Base-by-base conservation (phyloP, 108 stramenopile species). In the Chaetoceros tenuissimus region DNA sequence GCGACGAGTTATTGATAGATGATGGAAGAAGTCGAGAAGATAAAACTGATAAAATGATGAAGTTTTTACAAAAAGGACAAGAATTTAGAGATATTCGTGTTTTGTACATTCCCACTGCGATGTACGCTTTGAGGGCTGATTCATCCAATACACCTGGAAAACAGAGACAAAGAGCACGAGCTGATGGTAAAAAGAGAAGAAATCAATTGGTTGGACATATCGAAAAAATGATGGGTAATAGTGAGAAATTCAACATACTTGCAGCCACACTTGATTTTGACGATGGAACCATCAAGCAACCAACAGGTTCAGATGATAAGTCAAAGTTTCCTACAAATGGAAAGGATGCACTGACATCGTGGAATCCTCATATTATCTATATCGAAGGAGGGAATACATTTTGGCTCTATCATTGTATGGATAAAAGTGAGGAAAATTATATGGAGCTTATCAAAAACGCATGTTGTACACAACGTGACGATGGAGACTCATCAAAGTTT, bases 321-420 rank as follows among this genome's bases (percentile, higher is more conserved):
- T 44, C 52, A 20, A 24, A 55, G 3, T 60, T 77, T 60, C 82
- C 78, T 13, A 53, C 31, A 65, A 40, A 63, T 52, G 84, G 60
- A 0, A 71, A 63, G 28, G 69, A 66, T 24, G 85, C 82, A 17
- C 60, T 88, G 18, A 24, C 55, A n/a, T 30, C 51, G 3, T 90
- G 88, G 92, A 55, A 69, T 29, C 89, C 87, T 18, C 72, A 88
- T 71, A 47, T 90, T 2, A 69, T 94, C 7, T 88, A 90, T 59
- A 77, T 94, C 17, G 81, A 90, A 66, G 92, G 92, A 5, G 92
- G 92, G 8, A 94, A 94, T 52, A 89, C 92, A 13, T 94, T 94
- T 65, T 90, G 87, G 87, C 74, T 93, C 64, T 74, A 87, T 28
- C 82, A 89, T 58, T 93, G 92, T 58, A 77, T 93, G 58, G 80